Conservation (phyloP, 225 moss, liverwort and hornwort species). For the Bryoerythrophyllum caledonicum region DNA sequence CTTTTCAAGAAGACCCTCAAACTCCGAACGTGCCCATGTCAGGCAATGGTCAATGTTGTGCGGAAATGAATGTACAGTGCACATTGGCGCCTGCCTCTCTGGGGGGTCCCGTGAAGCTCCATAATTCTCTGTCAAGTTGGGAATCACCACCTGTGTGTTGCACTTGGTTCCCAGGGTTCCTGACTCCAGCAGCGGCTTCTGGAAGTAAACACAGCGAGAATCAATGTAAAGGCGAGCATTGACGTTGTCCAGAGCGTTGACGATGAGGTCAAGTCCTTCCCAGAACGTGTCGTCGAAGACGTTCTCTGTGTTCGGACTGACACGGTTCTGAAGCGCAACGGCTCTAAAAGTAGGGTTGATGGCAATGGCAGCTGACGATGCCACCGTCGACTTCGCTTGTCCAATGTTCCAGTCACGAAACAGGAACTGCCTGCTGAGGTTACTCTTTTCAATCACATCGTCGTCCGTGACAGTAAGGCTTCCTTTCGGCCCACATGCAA, state of each 20-base stretch:
- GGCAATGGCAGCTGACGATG: conserved; percentile 71
- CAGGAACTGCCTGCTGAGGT: conserved; percentile 93
- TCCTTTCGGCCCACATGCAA: conserved; percentile 71
- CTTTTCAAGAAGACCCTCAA: conserved; percentile 95
- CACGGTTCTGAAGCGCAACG: conserved; percentile 90
- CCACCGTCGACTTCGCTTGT: conserved; percentile 93
- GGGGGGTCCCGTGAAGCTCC: conserved; percentile 97
- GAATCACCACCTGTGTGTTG: conserved; percentile 98
- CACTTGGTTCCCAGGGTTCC: conserved; percentile 97
- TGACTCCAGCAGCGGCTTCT: conserved; percentile 93
- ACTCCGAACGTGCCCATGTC: conserved; percentile 99
- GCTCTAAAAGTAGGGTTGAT: conserved; percentile 75
- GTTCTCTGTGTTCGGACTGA: conserved; percentile 78
- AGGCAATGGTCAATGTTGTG: conserved; percentile 98
- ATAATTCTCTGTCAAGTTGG: conserved; percentile 91
- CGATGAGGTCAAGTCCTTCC: conserved; percentile 73
- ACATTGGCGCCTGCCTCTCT: conserved; percentile 98
- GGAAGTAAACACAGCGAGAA: conserved; percentile 94
- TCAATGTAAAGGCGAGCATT: conserved; percentile 95
- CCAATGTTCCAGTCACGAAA: conserved; percentile 99
- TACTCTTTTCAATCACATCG: conserved; percentile 97
- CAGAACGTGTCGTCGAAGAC: conserved; percentile 94
- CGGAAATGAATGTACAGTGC: conserved; percentile 94
- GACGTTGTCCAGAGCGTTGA: conserved; percentile 97
- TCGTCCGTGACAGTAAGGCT: conserved; percentile 87